Conservation (phyloP, 1,284 basidiomycete genomes). For the Phylloporus sp. region DNA sequence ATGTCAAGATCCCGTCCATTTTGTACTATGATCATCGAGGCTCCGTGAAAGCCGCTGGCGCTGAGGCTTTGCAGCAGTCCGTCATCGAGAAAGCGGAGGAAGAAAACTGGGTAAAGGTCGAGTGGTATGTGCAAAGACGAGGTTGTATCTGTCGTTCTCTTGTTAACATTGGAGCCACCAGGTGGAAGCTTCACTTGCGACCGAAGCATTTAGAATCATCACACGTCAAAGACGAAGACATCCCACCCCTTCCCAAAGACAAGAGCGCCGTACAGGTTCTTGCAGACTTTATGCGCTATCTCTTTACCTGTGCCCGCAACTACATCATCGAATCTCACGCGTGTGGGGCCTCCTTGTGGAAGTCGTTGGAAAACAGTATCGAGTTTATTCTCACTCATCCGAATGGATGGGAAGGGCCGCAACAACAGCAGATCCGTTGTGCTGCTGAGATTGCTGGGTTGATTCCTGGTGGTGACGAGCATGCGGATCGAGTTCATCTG, state of each 20-base stretch:
- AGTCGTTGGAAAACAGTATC: constrained; percentile 39
- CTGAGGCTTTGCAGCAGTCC: neutral
- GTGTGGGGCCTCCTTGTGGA: constrained; percentile 48
- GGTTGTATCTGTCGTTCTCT: neutral
- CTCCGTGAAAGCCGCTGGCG: neutral
- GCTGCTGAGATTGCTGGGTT: constrained; percentile 37
- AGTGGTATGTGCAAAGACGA: neutral
- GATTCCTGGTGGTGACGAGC: constrained; percentile 33
- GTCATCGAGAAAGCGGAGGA: neutral
- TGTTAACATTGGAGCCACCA: neutral
- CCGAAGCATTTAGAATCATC: neutral
- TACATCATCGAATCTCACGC: constrained; percentile 59
- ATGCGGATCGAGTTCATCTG: constrained; percentile 44
- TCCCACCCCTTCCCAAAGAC: neutral
- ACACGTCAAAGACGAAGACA: neutral
- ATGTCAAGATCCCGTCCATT: neutral
- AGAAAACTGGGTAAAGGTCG: neutral
- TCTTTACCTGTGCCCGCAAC: constrained; percentile 51
- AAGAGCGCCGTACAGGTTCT: constrained; percentile 48
- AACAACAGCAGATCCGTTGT: no score
- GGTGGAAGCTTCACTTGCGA: neutral
- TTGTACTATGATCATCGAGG: neutral
- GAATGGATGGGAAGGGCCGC: constrained; percentile 56
- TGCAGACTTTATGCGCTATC: constrained; percentile 59
- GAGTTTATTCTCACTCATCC: constrained; percentile 51